Evolutionary conservation across 2,329 filamentous ascomycete genomes (phyloP).

Genomic region (Xylaria sp.): DNA sequence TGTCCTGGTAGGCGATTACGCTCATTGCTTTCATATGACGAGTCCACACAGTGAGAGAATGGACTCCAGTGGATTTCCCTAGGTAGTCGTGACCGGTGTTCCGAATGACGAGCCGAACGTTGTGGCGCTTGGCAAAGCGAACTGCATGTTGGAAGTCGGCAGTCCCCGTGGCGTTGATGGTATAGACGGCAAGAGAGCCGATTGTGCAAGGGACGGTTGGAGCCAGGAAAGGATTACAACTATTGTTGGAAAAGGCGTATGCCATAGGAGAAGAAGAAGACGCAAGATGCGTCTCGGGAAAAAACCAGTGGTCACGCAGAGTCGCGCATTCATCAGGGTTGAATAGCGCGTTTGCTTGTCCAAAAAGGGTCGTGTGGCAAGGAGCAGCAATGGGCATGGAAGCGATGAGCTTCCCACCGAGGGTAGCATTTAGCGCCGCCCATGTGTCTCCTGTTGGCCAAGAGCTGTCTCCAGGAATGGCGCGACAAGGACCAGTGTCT

Average conservation of each 20-base stretch:
- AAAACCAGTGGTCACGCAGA: conserved; percentile 22
- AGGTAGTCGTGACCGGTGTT: conserved; percentile 58
- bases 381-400: conserved; percentile 50
- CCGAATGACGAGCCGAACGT: conserved; percentile 54
- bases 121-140: conserved; percentile 43
- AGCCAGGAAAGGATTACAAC: conserved; percentile 39
- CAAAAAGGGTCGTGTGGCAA: conserved; percentile 45
- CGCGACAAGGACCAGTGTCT: neutral
- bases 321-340: neutral
- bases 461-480: neutral
- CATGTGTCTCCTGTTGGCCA: conserved; percentile 39
- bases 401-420: conserved; percentile 51
- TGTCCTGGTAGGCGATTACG: conserved; percentile 11
- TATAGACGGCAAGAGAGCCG: conserved; percentile 42
- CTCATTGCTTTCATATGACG: conserved; percentile 48
- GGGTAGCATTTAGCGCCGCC: conserved; percentile 50
- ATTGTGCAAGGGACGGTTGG: conserved; percentile 46
- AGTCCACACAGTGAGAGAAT: conserved; percentile 54
- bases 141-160: neutral
- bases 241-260: conserved; percentile 32
- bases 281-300: conserved; percentile 16
- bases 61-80: conserved; percentile 59
- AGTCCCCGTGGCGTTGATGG: conserved; percentile 37
- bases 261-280: conserved; percentile 27
- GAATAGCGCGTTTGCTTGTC: neutral